A percentile compares a stretch with the other conserved stretches of the same genome.
phyloP scores from a whole-genome alignment of 2,329 filamentous ascomycete genomes.

The Aureobasidium sp. region DNA sequence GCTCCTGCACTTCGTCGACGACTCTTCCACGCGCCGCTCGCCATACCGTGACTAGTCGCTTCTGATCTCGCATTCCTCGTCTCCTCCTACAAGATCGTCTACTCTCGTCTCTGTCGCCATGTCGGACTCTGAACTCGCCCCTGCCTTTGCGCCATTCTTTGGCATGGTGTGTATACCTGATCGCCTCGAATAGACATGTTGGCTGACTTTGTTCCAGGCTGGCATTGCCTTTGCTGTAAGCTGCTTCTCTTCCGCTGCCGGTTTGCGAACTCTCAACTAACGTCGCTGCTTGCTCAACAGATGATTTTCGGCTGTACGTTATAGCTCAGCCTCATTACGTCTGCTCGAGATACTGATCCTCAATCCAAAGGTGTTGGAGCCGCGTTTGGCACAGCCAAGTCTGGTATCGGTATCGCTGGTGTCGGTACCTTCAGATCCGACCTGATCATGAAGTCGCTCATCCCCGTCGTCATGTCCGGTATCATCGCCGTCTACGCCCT shows the following conservation, averaged over 20 bases:
- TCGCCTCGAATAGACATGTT: conserved; percentile 22
- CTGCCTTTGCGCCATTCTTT: conserved; percentile 81
- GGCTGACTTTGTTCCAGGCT: conserved; percentile 46
- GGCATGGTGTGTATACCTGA: conserved; percentile 62
- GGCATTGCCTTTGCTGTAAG: conserved; percentile 65
- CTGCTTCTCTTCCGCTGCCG: conserved; percentile 12
- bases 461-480: conserved; percentile 95
- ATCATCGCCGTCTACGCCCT: conserved; percentile 98
- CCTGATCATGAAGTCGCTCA: conserved; percentile 88
- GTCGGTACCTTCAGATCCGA: conserved; percentile 80
- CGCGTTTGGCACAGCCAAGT: conserved; percentile 82
- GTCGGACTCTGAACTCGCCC: conserved; percentile 50
- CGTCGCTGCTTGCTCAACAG: conserved; percentile 22
- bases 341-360: conserved; percentile 24
- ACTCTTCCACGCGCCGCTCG: background rate
- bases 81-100: background rate
- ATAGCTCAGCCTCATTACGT: background rate
- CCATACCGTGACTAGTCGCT: background rate
- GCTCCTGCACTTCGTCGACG: background rate
- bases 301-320: conserved; percentile 77
- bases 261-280: background rate
- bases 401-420: conserved; percentile 79
- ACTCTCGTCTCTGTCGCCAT: conserved; percentile 30
- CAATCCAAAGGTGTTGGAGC: conserved; percentile 57
- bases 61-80: background rate